Conservation (phyloP, 495 filamentous ascomycete species). For the Venustampulla echinocandica region DNA sequence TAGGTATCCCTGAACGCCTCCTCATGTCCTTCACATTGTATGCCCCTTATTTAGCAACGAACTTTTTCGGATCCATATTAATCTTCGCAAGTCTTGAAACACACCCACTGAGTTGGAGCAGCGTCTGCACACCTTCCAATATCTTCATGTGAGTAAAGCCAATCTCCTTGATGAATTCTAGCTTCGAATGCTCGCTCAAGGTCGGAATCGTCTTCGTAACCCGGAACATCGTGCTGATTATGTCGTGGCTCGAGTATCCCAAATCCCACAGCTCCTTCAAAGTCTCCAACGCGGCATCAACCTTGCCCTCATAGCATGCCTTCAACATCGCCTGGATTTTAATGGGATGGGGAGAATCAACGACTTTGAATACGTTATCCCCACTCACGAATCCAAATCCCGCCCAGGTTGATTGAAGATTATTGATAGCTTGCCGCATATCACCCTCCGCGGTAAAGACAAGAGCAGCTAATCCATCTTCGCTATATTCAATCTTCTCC, state of each 20-base stretch:
- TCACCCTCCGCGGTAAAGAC: conserved; percentile 97
- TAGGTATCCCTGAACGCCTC: too few relatives aligned
- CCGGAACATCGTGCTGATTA: conserved; percentile 97
- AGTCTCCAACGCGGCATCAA: conserved; percentile 77
- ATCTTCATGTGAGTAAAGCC: conserved; percentile 99
- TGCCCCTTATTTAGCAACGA: conserved; percentile 45
- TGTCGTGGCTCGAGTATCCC: conserved; percentile 93
- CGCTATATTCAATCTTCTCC: conserved; percentile 77
- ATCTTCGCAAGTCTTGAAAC: conserved; percentile 82
- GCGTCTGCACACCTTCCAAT: conserved; percentile 88
- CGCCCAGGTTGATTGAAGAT: conserved; percentile 89
- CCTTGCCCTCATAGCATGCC: conserved; percentile 83
- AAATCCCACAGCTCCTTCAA: conserved; percentile 89
- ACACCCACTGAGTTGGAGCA: conserved; percentile 87
- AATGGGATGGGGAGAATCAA: conserved; percentile 93
- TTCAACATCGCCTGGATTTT: conserved; percentile 98
- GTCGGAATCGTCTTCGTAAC: conserved; percentile 91
- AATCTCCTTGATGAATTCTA: conserved; percentile 97
- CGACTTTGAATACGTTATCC: conserved; percentile 97
- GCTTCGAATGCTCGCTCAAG: conserved; percentile 83
- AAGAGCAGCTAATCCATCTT: conserved; percentile 89
- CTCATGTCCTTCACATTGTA: conserved; percentile 17
- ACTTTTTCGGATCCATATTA: conserved; percentile 90
- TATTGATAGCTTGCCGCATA: conserved; percentile 99
- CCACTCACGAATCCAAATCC: conserved; percentile 95